phyloP scores from a whole-genome alignment of 1,284 basidiomycete genomes.

The Naganishia albida region DNA sequence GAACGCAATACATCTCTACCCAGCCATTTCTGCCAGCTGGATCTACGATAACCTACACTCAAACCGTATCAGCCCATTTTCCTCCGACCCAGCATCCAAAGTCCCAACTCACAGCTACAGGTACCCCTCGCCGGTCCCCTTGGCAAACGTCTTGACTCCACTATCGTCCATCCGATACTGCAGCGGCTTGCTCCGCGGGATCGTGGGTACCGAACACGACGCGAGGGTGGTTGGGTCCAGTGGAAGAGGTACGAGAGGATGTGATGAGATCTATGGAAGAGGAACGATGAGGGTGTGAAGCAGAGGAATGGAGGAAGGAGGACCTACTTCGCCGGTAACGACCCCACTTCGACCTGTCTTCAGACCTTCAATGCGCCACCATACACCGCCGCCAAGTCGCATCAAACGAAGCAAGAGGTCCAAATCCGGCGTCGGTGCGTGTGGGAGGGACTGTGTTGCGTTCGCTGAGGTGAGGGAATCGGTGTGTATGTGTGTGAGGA shows the following conservation, averaged over 20 bases:
- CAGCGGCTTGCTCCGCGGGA: constrained; percentile 42
- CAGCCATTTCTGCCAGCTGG: too few relatives aligned
- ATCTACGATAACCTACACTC: too few relatives aligned
- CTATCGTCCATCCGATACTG: constrained; percentile 51
- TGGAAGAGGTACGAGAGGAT: constrained; percentile 34
- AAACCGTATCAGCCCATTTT: too few relatives aligned
- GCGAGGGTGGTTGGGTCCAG: background rate
- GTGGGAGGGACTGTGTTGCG: constrained; percentile 13
- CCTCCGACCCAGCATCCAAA: too few relatives aligned
- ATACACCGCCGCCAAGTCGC: constrained; percentile 35
- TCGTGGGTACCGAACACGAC: constrained; percentile 2
- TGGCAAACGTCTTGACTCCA: constrained; percentile 51
- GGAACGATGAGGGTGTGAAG: background rate
- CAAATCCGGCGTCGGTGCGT: constrained; percentile 15
- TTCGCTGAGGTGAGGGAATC: constrained; percentile 40
- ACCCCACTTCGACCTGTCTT: constrained; percentile 48
- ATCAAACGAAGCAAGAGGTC: constrained; percentile 43
- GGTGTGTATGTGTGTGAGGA: constrained; percentile 46
- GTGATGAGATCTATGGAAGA: constrained; percentile 40
- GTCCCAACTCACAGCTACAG: constrained; percentile 36
- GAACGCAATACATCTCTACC: too few relatives aligned
- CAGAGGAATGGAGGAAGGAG: background rate
- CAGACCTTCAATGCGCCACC: constrained; percentile 50
- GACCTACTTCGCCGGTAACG: constrained; percentile 50
- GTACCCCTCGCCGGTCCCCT: constrained; percentile 54